Evolutionary conservation across 139 green algal species (phyloP).

Genomic region (Trebouxia sp.): DNA sequence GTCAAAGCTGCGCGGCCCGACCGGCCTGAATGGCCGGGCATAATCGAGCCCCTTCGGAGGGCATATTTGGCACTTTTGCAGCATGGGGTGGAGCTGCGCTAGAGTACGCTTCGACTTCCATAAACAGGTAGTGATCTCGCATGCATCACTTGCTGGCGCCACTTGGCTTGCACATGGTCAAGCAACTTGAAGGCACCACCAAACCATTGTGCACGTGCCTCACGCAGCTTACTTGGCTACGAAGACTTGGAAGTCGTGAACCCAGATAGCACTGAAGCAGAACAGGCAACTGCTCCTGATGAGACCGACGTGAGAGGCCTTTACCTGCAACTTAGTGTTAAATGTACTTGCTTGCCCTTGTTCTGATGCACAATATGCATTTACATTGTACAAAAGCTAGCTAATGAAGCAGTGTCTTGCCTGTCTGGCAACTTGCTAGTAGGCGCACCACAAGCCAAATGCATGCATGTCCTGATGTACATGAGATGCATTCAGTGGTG

Average conservation of each 20-base stretch:
- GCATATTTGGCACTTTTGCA: slow-evolving; percentile 26
- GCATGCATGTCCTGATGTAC: too few relatives aligned
- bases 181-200: neutral
- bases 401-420: neutral
- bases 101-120: slow-evolving; percentile 45
- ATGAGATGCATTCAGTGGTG: neutral
- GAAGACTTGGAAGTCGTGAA: slow-evolving; percentile 68
- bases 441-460: neutral
- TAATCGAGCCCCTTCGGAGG: slow-evolving; percentile 3
- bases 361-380: neutral
- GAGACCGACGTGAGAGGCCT: slow-evolving; percentile 44
- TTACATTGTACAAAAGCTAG: neutral
- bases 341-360: neutral
- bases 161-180: neutral
- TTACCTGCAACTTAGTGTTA: too few relatives aligned
- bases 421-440: neutral
- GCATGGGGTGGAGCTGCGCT: slow-evolving; percentile 29
- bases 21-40: slow-evolving; percentile 16
- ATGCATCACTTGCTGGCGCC: neutral
- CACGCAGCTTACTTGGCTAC: slow-evolving; percentile 56
- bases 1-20: too few relatives aligned
- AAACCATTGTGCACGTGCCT: neutral
- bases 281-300: slow-evolving; percentile 33
- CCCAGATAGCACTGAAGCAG: slow-evolving; percentile 46
- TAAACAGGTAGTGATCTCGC: slow-evolving; percentile 42